Evolutionary conservation across 106 monocot species (phyloP), one percentile per base, ranked within the genome.

Genomic region (Narthecium ossifragum): DNA sequence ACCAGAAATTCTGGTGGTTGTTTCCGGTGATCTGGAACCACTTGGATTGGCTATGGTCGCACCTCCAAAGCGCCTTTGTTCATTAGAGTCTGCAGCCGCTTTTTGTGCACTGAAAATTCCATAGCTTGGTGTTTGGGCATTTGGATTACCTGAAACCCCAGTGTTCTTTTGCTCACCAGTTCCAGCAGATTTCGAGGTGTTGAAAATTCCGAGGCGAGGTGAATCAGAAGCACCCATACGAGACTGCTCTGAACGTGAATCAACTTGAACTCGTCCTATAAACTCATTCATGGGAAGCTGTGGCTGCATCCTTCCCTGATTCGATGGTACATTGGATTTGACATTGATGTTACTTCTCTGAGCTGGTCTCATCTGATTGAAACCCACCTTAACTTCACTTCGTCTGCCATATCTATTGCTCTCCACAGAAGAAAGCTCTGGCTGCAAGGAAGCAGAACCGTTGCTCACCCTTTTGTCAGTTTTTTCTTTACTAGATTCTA

Each of bases 331-430:
- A 14, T 17, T 26, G 3, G 47, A 13, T 24, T 40, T 7, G 36
- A 54, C 8, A 28, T 7, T 2, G 11, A 2, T 33, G 43, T 34
- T 26, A 31, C 3, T 58, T 38, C 51, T 51, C 24, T 31, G 51
- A 53, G 28, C 11, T 17, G 25, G 18, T 20, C 36, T 41, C 32
- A 36, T 43, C 11, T 60, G 34, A 6, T 12, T 32, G 8, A 22
- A 55, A 13, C 55, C 24, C 14, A 31, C 56, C 34, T 31, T 70
- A 34, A 11, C 21, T 5, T 34, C 49, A 22, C 2, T 64, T 62
- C 48, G 55, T 66, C 48, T 71, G 28, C 59, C 59, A 57, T 78
- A 78, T 13, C 75, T 51, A 51, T 70, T 83, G 15, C 8, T 27
- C 25, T 77, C 59, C 13, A 46, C 57, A 38, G 38, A 3, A 26